Conservation (phyloP, 139 green algal species). For the Penium margaritaceum region DNA sequence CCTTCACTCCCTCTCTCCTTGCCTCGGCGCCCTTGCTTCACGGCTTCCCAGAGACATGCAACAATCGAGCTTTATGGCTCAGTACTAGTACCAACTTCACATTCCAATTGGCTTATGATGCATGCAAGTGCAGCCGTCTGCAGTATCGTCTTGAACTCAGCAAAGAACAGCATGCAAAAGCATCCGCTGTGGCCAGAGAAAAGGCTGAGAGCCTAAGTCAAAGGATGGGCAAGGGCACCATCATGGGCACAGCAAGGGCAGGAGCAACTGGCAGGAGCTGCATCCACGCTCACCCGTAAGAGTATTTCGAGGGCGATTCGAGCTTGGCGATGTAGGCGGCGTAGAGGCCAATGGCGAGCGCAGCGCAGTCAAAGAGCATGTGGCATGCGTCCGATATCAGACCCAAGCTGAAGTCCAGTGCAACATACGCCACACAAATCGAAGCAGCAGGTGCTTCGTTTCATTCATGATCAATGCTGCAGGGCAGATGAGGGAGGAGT, state of each 20-base stretch:
- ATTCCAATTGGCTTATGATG: too few relatives aligned
- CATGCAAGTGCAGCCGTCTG: too few relatives aligned
- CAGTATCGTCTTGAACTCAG: too few relatives aligned
- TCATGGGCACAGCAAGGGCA: too few relatives aligned
- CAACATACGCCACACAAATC: background rate
- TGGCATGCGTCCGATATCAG: slow-evolving; percentile 54
- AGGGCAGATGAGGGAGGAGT: background rate
- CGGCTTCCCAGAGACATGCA: too few relatives aligned
- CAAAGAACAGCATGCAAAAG: background rate
- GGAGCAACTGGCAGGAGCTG: background rate
- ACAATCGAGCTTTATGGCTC: too few relatives aligned
- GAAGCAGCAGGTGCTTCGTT: too few relatives aligned
- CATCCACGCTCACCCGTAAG: slow-evolving; percentile 36
- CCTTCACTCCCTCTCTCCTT: too few relatives aligned
- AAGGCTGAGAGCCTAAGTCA: background rate
- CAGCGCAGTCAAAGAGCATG: slow-evolving; percentile 53
- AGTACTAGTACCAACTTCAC: too few relatives aligned
- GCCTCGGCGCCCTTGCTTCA: too few relatives aligned
- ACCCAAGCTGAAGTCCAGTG: slow-evolving; percentile 32
- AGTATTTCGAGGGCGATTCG: slow-evolving; percentile 29
- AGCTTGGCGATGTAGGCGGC: slow-evolving; percentile 45
- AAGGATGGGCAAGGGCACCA: too few relatives aligned
- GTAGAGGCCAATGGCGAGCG: slow-evolving; percentile 47
- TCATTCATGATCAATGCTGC: too few relatives aligned
- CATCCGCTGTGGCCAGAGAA: background rate